phyloP scores from a whole-genome alignment of 1,139 yeast species.

The Candida sojae region DNA sequence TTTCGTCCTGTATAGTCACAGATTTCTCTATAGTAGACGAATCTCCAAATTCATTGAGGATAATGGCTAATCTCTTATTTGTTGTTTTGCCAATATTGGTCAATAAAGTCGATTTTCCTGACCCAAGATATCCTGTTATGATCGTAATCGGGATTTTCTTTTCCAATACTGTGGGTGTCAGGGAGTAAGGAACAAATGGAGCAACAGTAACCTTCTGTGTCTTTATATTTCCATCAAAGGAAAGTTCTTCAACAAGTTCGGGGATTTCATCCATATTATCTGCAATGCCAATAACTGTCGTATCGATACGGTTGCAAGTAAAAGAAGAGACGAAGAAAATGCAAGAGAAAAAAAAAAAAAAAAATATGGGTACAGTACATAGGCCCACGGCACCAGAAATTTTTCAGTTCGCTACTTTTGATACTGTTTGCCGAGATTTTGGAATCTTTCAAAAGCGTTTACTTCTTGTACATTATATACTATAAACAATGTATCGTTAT shows the following conservation, averaged over 20 bases:
- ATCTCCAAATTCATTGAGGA: constrained; percentile 88
- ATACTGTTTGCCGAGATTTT: no score
- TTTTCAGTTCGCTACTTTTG: constrained; percentile 5
- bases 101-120: constrained; percentile 88
- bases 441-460: no score
- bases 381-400: no score
- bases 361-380: no score
- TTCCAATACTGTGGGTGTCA: constrained; percentile 12
- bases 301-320: not conserved
- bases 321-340: constrained; percentile 8
- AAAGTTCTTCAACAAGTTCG: constrained; percentile 43
- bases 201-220: constrained; percentile 9
- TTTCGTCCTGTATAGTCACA: constrained; percentile 67
- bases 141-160: constrained; percentile 84
- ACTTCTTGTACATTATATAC: no score
- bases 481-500: constrained; percentile 18
- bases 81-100: constrained; percentile 72
- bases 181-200: constrained; percentile 9
- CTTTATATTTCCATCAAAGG: constrained; percentile 9
- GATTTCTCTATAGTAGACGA: constrained; percentile 88
- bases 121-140: constrained; percentile 91
- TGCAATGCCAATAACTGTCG: not conserved
- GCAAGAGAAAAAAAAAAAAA: constrained; percentile 4
- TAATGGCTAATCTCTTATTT: constrained; percentile 78
- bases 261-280: constrained; percentile 51